Evolutionary conservation across 176 grass and related monocot genomes (phyloP), one percentile per base, ranked within the genome.

Genomic region (Oryza meridionalis): DNA sequence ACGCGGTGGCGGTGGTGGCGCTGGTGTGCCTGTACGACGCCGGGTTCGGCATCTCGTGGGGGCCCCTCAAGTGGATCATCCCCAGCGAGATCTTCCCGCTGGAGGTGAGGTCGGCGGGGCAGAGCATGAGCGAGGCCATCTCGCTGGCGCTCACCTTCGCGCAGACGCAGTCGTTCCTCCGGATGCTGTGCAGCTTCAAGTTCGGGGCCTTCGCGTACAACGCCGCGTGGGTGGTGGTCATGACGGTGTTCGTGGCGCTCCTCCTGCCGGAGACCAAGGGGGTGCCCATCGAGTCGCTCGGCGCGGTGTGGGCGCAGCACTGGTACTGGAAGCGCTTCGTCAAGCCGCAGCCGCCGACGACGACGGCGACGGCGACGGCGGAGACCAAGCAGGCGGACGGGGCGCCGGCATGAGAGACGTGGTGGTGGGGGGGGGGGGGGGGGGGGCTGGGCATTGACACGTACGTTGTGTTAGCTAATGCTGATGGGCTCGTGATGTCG

Each of bases 261-360:
- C 92, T 97, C 65, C 73, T 97, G 25, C 94, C 86, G 1, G 94
- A 97, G 88, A 97, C 94, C 3, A 97, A 94, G 62, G 92, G 92
- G 15, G 90, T 97, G 72, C 92, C 94, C 38, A 90, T 97, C 13
- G 94, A 97, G 91, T 81, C 88, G 7, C 73, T 89, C 64, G 83
- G 53, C 0, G 69, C 13, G 7, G 88, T 93, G 14, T 93, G 81
- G 84, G 13, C 76, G 35, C 31, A 32, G 1, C 91, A 93, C 45
- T 93, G 84, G 91, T 93, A 90, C n/a, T 93, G 84, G 84, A 87
- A 81, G 45, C 86, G 65, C 1, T 86, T 83, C 46, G 53, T 89
- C 67, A 63, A 83, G 66, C 43, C 21, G 42, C 29, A 1, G 29
- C 29, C 29, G 29, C 29, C 29, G 7, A 8, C 27, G 2, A 17